These are phyloP conservation scores for Auricularia heimuer DNA, from an alignment of 768 basidiomycete genomes.

Conservation along the genomic window DNA sequence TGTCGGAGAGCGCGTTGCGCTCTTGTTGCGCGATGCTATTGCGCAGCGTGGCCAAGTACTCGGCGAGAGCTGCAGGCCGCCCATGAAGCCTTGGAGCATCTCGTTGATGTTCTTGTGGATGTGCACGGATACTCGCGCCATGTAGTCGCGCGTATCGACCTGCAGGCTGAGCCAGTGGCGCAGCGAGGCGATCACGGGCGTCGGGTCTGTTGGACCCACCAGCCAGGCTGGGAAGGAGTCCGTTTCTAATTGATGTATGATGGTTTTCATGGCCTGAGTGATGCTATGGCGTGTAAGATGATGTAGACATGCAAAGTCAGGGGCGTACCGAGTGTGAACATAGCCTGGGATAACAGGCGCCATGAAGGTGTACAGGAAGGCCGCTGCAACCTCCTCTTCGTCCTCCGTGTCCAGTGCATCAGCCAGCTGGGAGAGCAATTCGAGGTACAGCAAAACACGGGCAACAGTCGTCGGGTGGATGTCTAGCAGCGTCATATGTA, in stretches of 20 bases:
- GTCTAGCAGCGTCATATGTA: constrained; percentile 19
- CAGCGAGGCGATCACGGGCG: background rate
- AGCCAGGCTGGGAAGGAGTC: background rate
- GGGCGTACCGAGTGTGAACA: constrained; percentile 13
- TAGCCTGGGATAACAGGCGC: constrained; percentile 16
- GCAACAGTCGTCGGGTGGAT: constrained; percentile 19
- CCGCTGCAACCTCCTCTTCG: constrained; percentile 15
- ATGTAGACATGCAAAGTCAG: background rate
- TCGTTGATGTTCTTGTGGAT: background rate
- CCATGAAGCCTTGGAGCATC: background rate
- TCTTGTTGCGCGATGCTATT: background rate
- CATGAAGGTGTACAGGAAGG: constrained; percentile 19
- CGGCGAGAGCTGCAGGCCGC: background rate
- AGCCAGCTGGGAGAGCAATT: constrained; percentile 16
- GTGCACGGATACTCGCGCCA: background rate
- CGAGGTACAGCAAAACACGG: constrained; percentile 15
- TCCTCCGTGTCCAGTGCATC: constrained; percentile 3
- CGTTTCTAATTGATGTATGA: background rate
- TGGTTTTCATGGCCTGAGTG: background rate
- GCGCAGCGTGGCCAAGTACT: background rate
- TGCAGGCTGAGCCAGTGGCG: background rate
- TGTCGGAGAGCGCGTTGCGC: background rate
- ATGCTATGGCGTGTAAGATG: background rate
- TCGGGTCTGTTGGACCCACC: background rate
- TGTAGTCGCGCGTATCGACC: background rate